These are phyloP conservation scores for Calonectria multiphialidica DNA, from an alignment of 2,329 filamentous ascomycete genomes.

Conservation along the genomic window DNA sequence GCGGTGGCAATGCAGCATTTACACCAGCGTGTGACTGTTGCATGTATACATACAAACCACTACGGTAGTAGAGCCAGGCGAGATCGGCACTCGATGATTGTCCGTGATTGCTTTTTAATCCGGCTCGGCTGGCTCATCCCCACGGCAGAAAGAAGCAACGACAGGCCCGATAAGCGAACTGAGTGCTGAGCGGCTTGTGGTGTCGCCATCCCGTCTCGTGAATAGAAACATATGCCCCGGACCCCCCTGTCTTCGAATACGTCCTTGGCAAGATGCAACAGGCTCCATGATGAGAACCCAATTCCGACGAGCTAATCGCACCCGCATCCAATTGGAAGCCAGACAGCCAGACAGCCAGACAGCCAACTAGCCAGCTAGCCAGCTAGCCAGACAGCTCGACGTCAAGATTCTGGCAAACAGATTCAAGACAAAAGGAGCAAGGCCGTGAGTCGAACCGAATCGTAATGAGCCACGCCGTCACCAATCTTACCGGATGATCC, in stretches of 20 bases:
- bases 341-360: no score
- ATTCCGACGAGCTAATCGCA: not conserved
- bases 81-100: not conserved
- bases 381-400: no score
- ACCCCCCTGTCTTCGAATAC: not conserved
- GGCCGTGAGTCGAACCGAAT: not conserved
- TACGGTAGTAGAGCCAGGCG: not conserved
- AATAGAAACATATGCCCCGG: not conserved
- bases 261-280: not conserved
- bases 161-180: not conserved
- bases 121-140: no score
- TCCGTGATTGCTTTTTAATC: not conserved
- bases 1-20: not conserved
- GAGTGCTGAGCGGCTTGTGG: not conserved
- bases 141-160: not conserved
- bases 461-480: slow-evolving; percentile 17
- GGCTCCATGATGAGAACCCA: not conserved
- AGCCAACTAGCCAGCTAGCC: no score
- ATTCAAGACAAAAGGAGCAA: not conserved
- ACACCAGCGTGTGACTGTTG: not conserved
- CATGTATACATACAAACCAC: not conserved
- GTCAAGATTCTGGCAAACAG: not conserved
- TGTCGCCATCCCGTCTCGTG: not conserved
- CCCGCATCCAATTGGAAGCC: not conserved
- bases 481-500: slow-evolving; percentile 20